Percentiles rank a stretch among this genome's conserved stretches.
phyloP scores from a whole-genome alignment of 768 basidiomycete genomes.

The Tricholoma flavovirens region DNA sequence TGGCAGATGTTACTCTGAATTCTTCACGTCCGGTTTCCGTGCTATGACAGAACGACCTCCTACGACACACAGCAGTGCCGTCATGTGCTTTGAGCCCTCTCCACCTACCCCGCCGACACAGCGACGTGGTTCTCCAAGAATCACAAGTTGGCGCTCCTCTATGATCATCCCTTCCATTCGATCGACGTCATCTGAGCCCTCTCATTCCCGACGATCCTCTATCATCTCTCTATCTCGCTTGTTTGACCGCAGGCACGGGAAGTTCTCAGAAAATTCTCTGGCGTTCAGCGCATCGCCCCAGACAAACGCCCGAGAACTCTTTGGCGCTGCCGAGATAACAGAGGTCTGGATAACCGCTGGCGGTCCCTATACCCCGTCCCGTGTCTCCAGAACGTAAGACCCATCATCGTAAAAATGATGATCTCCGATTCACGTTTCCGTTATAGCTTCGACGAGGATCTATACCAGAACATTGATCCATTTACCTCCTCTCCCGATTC shows the following conservation, averaged over 20 bases:
- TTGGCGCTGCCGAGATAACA: slow-evolving; percentile 12
- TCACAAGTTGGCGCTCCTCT: slow-evolving; percentile 20
- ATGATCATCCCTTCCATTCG: slow-evolving; percentile 3
- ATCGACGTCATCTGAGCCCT: neutral
- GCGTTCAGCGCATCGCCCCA: slow-evolving; percentile 16
- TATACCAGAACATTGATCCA: slow-evolving; percentile 29
- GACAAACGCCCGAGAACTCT: slow-evolving; percentile 12
- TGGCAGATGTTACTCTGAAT: slow-evolving; percentile 36
- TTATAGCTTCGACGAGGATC: slow-evolving; percentile 11
- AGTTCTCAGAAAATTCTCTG: slow-evolving; percentile 18
- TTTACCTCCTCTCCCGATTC: slow-evolving; percentile 36
- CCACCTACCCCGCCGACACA: slow-evolving; percentile 1
- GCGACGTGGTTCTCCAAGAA: slow-evolving; percentile 17
- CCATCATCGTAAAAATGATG: neutral
- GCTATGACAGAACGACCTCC: slow-evolving; percentile 26
- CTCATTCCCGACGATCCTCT: slow-evolving; percentile 23
- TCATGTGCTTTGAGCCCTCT: neutral
- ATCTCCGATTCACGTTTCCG: neutral
- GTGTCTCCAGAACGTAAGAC: slow-evolving; percentile 20
- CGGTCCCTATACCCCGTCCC: slow-evolving; percentile 23
- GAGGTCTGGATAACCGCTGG: slow-evolving; percentile 31
- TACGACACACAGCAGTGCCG: neutral
- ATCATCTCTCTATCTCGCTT: slow-evolving; percentile 29
- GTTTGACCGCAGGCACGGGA: slow-evolving; percentile 30
- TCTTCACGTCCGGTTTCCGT: slow-evolving; percentile 43